Percentiles rank a stretch among this genome's conserved stretches.
Evolutionary conservation across 192 early-diverging fungal genomes (phyloP).

Genomic region (Dimargaris xerosporica): DNA sequence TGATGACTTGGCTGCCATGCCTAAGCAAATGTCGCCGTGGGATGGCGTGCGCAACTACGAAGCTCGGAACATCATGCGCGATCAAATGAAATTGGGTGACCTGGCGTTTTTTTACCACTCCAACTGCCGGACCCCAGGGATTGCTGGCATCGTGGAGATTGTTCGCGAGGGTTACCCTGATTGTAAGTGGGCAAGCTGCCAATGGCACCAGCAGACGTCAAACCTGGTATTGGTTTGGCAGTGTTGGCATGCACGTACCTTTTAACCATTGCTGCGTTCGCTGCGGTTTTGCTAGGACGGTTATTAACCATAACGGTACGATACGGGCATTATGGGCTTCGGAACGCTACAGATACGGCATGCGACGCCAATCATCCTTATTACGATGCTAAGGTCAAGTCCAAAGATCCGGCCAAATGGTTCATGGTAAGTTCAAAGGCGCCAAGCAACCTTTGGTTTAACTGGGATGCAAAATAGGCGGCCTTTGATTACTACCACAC

Average conservation of each 20-base stretch:
- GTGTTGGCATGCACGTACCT: no score
- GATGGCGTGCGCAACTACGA: slow-evolving; percentile 77
- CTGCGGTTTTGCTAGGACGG: no score
- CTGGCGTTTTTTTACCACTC: slow-evolving; percentile 71
- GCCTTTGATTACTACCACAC: no score
- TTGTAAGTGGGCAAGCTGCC: slow-evolving; percentile 13
- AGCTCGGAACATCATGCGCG: slow-evolving; percentile 66
- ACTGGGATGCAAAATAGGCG: no score
- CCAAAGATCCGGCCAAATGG: slow-evolving; percentile 51
- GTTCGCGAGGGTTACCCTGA: slow-evolving; percentile 57
- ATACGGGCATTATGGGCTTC: no score
- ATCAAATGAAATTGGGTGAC: slow-evolving; percentile 58
- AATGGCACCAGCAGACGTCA: no score
- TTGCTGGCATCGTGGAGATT: slow-evolving; percentile 54
- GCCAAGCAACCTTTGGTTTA: no score
- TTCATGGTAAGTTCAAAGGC: slow-evolving; percentile 46
- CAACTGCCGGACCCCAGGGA: slow-evolving; percentile 67
- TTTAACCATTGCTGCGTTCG: no score
- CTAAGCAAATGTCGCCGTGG: slow-evolving; percentile 40
- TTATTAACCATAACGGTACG: no score
- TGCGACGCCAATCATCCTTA: slow-evolving; percentile 60
- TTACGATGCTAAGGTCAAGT: slow-evolving; percentile 55
- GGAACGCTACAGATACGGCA: slow-evolving; percentile 33
- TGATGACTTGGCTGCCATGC: slow-evolving; percentile 39
- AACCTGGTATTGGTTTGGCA: no score